Percentiles rank a stretch among this genome's conserved stretches.
Conservation (phyloP, 2,329 filamentous ascomycete genomes). For the Pseudovirgaria hyperparasitica region DNA sequence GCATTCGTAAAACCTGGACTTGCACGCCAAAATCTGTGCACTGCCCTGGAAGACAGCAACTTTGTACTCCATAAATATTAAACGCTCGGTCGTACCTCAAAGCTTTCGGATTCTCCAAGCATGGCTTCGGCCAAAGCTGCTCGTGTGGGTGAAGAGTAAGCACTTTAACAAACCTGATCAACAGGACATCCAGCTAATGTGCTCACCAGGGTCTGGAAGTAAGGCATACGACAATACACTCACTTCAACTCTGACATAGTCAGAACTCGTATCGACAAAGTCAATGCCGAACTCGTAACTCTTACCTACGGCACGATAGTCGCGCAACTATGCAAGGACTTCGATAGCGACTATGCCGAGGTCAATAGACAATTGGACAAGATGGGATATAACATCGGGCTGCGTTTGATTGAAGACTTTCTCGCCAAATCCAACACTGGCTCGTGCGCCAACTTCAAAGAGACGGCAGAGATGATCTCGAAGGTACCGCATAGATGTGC, state of each 20-base stretch:
- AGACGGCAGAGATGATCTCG: conserved; percentile 93
- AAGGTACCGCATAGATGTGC: conserved; percentile 43
- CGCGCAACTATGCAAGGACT: conserved; percentile 91
- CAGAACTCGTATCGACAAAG: conserved; percentile 91
- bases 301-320: conserved; percentile 97
- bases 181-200: conserved; percentile 19
- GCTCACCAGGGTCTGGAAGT: conserved; percentile 75
- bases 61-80: too few relatives aligned
- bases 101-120: too few relatives aligned
- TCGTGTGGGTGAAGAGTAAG: conserved; percentile 64
- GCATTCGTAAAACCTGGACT: too few relatives aligned
- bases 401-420: conserved; percentile 94
- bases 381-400: conserved; percentile 98
- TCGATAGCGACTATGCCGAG: conserved; percentile 83
- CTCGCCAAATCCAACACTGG: conserved; percentile 88
- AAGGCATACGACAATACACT: conserved; percentile 30
- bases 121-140: conserved; percentile 53
- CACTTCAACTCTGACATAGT: conserved; percentile 12
- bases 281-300: conserved; percentile 94
- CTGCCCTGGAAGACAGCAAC: too few relatives aligned
- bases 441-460: conserved; percentile 81
- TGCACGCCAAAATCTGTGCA: too few relatives aligned
- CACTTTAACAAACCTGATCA: conserved; percentile 11
- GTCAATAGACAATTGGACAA: conserved; percentile 97
- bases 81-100: too few relatives aligned